Conservation (phyloP, 805 yeast genomes). For the Saccharomyces eubayanus region DNA sequence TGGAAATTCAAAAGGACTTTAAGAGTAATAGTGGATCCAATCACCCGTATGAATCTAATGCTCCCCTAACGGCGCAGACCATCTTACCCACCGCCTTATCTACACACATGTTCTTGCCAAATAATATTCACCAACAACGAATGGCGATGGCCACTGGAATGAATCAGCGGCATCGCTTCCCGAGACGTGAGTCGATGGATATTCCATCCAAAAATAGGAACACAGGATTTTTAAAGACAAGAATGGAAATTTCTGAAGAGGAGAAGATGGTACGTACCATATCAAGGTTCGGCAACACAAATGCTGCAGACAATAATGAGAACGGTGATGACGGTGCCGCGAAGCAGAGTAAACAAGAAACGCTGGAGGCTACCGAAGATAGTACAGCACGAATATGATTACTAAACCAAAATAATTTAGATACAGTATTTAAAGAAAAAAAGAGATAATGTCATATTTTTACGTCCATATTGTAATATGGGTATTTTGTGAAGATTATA, state of each 20-base stretch:
- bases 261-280: conserved; percentile 16
- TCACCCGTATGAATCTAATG: conserved; percentile 40
- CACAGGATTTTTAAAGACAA: conserved; percentile 22
- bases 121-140: conserved; percentile 29
- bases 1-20: neutral
- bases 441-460: neutral
- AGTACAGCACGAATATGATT: neutral
- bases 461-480: neutral
- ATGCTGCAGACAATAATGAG: neutral
- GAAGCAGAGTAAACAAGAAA: neutral
- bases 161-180: neutral
- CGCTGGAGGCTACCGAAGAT: neutral
- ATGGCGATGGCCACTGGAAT: conserved; percentile 13
- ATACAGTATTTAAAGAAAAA: neutral
- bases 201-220: conserved; percentile 27
- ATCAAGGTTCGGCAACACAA: conserved; percentile 5
- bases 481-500: neutral
- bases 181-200: conserved; percentile 27
- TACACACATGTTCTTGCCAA: conserved; percentile 55
- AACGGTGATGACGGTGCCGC: neutral
- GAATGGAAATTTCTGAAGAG: conserved; percentile 29
- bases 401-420: neutral
- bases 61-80: conserved; percentile 53
- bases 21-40: neutral
- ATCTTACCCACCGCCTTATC: conserved; percentile 52